These are phyloP conservation scores for Coprinopsis sp. DNA, from an alignment of 768 basidiomycete genomes.

Conservation along the genomic window DNA sequence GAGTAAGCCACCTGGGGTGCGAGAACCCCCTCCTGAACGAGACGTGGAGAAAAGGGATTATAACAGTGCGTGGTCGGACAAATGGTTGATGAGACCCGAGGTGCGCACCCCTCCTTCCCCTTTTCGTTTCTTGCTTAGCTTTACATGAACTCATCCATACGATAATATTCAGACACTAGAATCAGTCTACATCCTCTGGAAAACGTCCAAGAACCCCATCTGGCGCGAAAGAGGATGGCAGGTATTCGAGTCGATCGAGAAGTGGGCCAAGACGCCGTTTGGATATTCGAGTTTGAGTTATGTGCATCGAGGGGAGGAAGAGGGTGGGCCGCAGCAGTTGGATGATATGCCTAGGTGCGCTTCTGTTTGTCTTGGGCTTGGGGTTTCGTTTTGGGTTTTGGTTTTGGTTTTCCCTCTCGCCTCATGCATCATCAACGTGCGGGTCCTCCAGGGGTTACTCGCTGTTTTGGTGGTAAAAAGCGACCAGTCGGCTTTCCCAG, in stretches of 20 bases:
- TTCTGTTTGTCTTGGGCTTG: too few relatives aligned
- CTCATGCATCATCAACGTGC: too few relatives aligned
- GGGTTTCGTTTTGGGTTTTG: too few relatives aligned
- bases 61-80: slow-evolving; percentile 23
- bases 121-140: background rate
- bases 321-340: too few relatives aligned
- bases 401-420: too few relatives aligned
- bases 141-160: background rate
- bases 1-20: slow-evolving; percentile 19
- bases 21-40: slow-evolving; percentile 15
- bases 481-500: too few relatives aligned
- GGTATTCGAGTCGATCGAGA: slow-evolving; percentile 45
- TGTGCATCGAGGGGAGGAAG: slow-evolving; percentile 30
- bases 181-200: slow-evolving; percentile 51
- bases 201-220: slow-evolving; percentile 41
- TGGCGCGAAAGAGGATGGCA: slow-evolving; percentile 54
- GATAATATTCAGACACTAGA: slow-evolving; percentile 39
- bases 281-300: slow-evolving; percentile 43
- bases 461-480: too few relatives aligned
- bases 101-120: slow-evolving; percentile 20
- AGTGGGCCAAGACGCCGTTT: slow-evolving; percentile 36
- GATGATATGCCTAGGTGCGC: slow-evolving; percentile 53
- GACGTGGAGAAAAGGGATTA: slow-evolving; percentile 34
- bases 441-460: too few relatives aligned
- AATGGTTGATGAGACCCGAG: slow-evolving; percentile 45